Evolutionary conservation across 441 rosid species (phyloP).

Genomic region (Rhodomyrtus psidioides): DNA sequence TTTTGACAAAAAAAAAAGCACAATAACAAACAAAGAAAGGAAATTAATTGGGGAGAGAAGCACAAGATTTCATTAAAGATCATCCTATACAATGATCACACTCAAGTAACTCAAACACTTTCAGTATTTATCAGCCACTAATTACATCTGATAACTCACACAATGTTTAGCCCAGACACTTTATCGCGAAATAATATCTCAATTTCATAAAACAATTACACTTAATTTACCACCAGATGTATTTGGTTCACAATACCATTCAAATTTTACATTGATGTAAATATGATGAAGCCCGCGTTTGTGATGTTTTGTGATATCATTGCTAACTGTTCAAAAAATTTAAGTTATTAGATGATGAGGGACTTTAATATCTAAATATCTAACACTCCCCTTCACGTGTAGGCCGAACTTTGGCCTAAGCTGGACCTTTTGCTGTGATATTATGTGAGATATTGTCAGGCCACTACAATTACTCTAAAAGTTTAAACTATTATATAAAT

Average conservation of each 20-base stretch:
- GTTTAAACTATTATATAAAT: too few relatives aligned
- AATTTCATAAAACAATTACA: background rate
- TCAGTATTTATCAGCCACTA: background rate
- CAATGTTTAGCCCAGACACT: background rate
- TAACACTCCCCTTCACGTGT: background rate
- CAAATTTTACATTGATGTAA: background rate
- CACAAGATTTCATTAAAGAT: background rate
- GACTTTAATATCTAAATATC: background rate
- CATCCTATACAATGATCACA: background rate
- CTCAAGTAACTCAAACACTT: background rate
- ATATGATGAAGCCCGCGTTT: background rate
- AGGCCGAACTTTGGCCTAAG: background rate
- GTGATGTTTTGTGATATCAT: background rate
- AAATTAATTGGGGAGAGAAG: background rate
- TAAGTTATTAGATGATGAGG: background rate
- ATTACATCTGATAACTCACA: background rate
- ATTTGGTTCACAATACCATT: background rate
- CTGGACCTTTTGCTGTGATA: accelerated
- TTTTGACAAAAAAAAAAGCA: too few relatives aligned
- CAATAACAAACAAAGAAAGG: background rate
- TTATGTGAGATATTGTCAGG: background rate
- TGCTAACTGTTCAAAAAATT: background rate
- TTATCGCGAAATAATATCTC: background rate
- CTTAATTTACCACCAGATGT: too few relatives aligned
- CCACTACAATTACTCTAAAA: background rate